Evolutionary conservation across 345 rosid genomes (phyloP).

Genomic region (Populus alba): DNA sequence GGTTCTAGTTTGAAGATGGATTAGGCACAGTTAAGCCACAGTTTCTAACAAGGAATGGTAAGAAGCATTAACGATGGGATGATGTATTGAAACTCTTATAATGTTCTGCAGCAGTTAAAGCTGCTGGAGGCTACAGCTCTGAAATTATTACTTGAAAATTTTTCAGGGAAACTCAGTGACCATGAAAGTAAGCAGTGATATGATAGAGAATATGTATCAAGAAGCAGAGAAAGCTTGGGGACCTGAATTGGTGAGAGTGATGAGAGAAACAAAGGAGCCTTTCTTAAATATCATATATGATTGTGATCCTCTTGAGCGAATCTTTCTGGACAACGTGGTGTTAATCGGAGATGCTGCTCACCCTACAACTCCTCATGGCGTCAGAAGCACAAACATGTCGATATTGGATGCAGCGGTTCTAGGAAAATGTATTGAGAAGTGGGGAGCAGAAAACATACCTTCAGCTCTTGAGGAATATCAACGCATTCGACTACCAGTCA

Average conservation of each 20-base stretch:
- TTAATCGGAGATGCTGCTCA: conserved; percentile 83
- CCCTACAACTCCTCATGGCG: conserved; percentile 73
- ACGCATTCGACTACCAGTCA: conserved; percentile 52
- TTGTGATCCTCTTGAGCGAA: conserved; percentile 50
- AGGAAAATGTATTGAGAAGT: conserved; percentile 58
- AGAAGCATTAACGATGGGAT: background rate
- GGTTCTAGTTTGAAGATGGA: background rate
- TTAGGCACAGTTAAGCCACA: background rate
- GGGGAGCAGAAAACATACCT: conserved; percentile 41
- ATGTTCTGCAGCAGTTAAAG: background rate
- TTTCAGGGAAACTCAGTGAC: conserved; percentile 68
- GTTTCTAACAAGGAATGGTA: background rate
- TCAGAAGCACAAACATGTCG: conserved; percentile 88
- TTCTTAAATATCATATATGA: conserved; percentile 77
- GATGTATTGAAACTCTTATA: background rate
- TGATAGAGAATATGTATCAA: conserved; percentile 54
- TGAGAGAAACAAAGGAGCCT: conserved; percentile 70
- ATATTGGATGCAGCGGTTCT: conserved; percentile 61
- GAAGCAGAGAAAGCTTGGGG: conserved; percentile 68
- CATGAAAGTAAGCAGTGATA: conserved; percentile 48
- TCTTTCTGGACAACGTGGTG: conserved; percentile 55
- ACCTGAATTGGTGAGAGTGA: conserved; percentile 56
- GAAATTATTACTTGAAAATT: background rate
- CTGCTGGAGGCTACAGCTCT: background rate
- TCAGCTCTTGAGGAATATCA: conserved; percentile 74